Evolutionary conservation across 2,329 filamentous ascomycete genomes (phyloP), one percentile per base, ranked within the genome.

Genomic region (Cylindrodendrum hubeiense): DNA sequence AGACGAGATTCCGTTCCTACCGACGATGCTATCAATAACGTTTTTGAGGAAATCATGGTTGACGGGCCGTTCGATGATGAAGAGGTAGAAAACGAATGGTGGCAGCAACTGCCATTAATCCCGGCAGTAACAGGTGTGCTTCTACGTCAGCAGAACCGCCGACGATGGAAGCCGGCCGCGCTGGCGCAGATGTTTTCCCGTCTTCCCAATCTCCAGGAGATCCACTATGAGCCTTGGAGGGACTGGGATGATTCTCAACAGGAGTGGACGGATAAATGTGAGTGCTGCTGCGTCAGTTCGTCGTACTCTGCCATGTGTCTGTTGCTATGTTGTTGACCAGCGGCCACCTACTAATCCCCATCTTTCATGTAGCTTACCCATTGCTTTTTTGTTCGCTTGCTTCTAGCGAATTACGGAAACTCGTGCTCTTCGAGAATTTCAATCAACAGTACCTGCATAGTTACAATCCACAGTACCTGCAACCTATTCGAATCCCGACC

Each of bases 141-240:
- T 58, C 71, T 80, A 49, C 78, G 78, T 30, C 76, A 76, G 71
- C 77, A 79, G 67, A 79, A 58, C 66, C 75, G 74, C 61, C 75
- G 74, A 66, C 71, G 75, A 73, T 81, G 77, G 77, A 77, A 75
- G 55, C 75, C 74, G 37, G 22, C 53, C 22, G 67, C 75, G 33
- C 71, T 81, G 26, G 68, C 69, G 30, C 67, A 76, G 15, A 79
- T 81, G 70, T 69, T 81, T 62, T 65, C 75, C 12, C 75, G 75
- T 49, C 74, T 81, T 63, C 76, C 79, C 15, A 75, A 28, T 65
- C 72, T 80, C 59, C 69, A 75, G 67, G 74, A 80, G 68, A 61
- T 81, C 61, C 70, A 77, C 64, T 80, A 78, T 67, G 76, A 80
- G 70, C 78, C 78, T 60, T 79, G 76, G 76, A 77, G 74, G 57